Evolutionary conservation across 805 yeast genomes (phyloP).

Genomic region (Myxozyma neotropica): DNA sequence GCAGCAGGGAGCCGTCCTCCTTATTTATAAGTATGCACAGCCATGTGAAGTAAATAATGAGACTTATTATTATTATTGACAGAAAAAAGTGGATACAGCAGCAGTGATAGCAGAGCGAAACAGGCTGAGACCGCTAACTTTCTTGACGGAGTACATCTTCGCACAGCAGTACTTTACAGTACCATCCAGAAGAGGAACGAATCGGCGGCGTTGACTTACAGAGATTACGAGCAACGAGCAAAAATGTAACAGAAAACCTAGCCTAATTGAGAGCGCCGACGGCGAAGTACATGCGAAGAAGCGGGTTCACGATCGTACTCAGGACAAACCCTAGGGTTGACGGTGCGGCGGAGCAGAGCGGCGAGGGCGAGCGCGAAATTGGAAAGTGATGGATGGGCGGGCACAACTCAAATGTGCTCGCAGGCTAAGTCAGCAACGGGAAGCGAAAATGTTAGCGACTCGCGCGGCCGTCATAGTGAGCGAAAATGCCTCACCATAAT

Average conservation of each 20-base stretch:
- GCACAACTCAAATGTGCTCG: constrained; percentile 3
- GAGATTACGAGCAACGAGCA: too few species aligned
- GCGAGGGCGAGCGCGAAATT: neutral
- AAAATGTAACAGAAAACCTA: neutral
- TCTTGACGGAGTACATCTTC: too few species aligned
- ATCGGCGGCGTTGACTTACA: too few species aligned
- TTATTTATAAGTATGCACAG: neutral
- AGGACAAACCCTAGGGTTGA: neutral
- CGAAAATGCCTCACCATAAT: neutral
- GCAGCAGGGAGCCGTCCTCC: neutral
- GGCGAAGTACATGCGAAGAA: neutral
- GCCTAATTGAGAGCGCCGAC: neutral
- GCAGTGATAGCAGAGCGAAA: too few species aligned
- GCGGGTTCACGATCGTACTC: constrained; percentile 6
- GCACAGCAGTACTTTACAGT: neutral
- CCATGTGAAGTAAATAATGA: neutral
- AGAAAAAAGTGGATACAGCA: neutral
- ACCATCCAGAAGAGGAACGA: too few species aligned
- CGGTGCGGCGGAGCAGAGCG: neutral
- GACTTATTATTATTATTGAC: neutral
- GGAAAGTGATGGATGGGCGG: neutral
- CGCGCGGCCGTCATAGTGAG: neutral
- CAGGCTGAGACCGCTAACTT: too few species aligned
- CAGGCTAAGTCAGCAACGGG: neutral
- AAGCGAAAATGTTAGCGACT: neutral